Base-by-base conservation (phyloP, 331 rosid species). In the Malus hybrid region DNA sequence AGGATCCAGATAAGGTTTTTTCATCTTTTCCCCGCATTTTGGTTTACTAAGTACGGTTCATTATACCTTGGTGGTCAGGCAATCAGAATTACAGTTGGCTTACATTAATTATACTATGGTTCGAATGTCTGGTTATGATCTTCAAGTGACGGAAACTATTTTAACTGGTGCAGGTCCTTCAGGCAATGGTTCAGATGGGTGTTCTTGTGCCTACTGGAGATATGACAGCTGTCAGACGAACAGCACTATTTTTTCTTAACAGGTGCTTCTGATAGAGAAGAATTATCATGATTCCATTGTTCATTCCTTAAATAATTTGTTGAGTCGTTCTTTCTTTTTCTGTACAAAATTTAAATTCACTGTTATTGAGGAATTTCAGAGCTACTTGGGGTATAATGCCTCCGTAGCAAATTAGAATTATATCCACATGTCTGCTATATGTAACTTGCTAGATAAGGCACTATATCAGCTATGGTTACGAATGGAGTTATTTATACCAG, bases 121-220 rank as follows among this genome's bases (percentile, higher is more conserved):
- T 54, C 57, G 59, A 54, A 4, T 81, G 59, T 28, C 61, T 75
- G 34, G 52, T 28, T 65, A 18, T 70, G 22, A 73, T 78, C 29
- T 71, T 77, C 86, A 70, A 80, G 68, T 74, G 60, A 67, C 59
- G 61, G 71, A 74, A 80, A 76, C 48, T 76, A 19, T 60, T 54
- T 75, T 22, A 68, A 61, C 74, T 79, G 69, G 50, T 86, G 62
- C 88, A 95, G 97, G 99, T 95, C 82, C 96, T 95, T 83, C 93
- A 89, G 76, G 87, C 99, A 83, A 95, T 95, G 99, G 63, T 92
- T 86, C 97, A 89, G 85, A 95, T 95, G 99, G 99, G 97, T 61
- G 97, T 95, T 84, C 99, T 95, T 84, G 97, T 91, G 85, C 97
- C 97, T 67, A 93, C 98, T 73, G 98, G 98, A 84, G 96, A 93